Base-by-base conservation (phyloP, 2,329 filamentous ascomycete species). In the Tolypocladium sp. region DNA sequence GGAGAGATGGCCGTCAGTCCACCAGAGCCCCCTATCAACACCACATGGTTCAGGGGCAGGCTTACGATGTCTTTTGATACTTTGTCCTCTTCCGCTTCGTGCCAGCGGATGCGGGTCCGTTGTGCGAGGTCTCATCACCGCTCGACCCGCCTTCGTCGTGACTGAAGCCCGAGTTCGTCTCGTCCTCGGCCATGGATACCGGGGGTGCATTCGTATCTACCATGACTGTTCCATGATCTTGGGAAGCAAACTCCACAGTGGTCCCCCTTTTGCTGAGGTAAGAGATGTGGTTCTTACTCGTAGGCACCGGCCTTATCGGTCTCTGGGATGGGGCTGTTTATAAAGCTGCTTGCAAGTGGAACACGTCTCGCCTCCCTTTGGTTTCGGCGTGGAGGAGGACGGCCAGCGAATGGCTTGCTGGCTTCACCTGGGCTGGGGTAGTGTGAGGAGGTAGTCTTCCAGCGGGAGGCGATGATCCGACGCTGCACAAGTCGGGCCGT, bases 41-140 rank as follows among this genome's bases (percentile, higher is more conserved):
- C 17, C 49, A 52, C 27, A 35, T 52, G 49, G 30, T 35, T 10
- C n/a, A 35, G 22, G 55, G n/a, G 40, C 22, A 42, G 56, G 30
- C 74, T 63, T 68, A 77, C 74, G 74, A 77, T 58, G 74, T 76
- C 70, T 76, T 77, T 59, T 75, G 72, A 61, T 76, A 70, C 60
- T 72, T 74, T 63, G 71, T 66, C 62, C 72, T 71, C 67, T 75
- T 76, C 52, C 74, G 69, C 63, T 76, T 77, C 64, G 70, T 73
- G 13, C 66, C 64, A 17, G 61, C 63, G 57, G 64, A 64, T 1
- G 61, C 63, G 27, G 63, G 59, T 46, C 64, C 67, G 52, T 71
- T 66, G 58, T 66, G 65, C 56, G 63, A 60, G 4, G 68, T 68
- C 33, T 76, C 74, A 37, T 74, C 74, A 59, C 62, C 70, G 61